Percentiles rank a stretch among this genome's conserved stretches.
phyloP scores from a whole-genome alignment of 106 monocot species.

The Platanthera guangdongensis region DNA sequence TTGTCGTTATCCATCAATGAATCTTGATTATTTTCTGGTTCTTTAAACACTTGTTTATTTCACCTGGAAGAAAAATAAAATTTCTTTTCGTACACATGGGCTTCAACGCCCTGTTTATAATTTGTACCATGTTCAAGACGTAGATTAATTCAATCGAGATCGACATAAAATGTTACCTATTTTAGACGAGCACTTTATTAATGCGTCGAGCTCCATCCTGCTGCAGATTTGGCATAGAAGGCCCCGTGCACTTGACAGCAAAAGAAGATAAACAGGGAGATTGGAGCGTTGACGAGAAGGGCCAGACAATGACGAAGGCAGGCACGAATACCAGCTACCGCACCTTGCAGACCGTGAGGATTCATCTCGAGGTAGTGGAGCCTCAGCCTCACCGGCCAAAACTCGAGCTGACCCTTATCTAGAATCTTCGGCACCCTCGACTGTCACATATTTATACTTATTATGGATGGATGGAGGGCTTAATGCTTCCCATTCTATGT shows the following conservation, averaged over 20 bases:
- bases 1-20: neutral
- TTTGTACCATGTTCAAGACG: too few species aligned
- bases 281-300: slow-evolving; percentile 76
- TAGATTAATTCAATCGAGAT: too few species aligned
- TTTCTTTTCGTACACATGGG: too few species aligned
- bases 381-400: slow-evolving; percentile 89
- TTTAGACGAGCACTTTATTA: neutral
- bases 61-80: too few species aligned
- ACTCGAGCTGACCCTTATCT: slow-evolving; percentile 69
- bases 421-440: neutral
- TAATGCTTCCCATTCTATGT: too few species aligned
- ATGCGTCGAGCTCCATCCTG: neutral
- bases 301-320: slow-evolving; percentile 63
- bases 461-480: too few species aligned
- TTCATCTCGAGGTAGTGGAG: slow-evolving; percentile 96
- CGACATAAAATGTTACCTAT: neutral
- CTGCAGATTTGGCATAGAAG: slow-evolving; percentile 94
- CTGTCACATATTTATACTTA: too few species aligned
- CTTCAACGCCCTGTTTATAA: too few species aligned
- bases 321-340: slow-evolving; percentile 38
- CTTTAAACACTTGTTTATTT: too few species aligned
- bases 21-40: too few species aligned
- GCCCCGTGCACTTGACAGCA: slow-evolving; percentile 61
- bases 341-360: slow-evolving; percentile 65
- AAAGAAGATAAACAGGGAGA: slow-evolving; percentile 70